Conservation (phyloP, 2,329 filamentous ascomycete genomes). For the Penicillium sp. region DNA sequence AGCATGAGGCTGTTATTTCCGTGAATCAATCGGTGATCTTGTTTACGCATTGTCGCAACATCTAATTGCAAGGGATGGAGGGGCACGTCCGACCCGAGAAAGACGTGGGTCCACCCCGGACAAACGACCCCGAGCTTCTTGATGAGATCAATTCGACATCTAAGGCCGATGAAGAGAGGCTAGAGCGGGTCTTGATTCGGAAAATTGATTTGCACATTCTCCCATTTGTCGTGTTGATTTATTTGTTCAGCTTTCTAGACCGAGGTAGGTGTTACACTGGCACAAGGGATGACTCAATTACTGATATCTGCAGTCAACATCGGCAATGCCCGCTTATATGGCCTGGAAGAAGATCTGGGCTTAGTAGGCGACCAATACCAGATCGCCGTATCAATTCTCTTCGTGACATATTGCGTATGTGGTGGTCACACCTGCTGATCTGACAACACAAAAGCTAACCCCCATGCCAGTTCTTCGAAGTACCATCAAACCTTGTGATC, state of each 20-base stretch:
- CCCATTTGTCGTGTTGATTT: constrained; percentile 49
- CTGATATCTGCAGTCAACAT: constrained; percentile 60
- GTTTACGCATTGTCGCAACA: not conserved
- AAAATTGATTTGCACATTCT: constrained; percentile 46
- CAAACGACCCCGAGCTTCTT: constrained; percentile 6
- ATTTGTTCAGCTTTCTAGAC: constrained; percentile 75
- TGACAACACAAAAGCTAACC: constrained; percentile 5
- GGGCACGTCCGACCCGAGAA: not conserved
- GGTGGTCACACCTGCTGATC: not conserved
- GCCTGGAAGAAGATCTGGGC: constrained; percentile 62
- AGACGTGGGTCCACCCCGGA: constrained; percentile 11
- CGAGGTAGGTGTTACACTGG: constrained; percentile 40
- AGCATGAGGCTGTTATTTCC: not conserved
- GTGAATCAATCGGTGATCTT: not conserved
- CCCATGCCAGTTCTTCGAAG: constrained; percentile 53
- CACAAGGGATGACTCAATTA: not conserved
- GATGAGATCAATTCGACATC: constrained; percentile 19
- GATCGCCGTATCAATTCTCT: constrained; percentile 65
- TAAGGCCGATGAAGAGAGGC: constrained; percentile 29
- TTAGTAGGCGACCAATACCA: constrained; percentile 69
- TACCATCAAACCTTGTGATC: constrained; percentile 65
- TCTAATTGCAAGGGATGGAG: constrained; percentile 9
- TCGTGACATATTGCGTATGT: constrained; percentile 62
- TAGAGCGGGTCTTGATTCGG: constrained; percentile 33
- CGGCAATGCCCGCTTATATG: constrained; percentile 67